Evolutionary conservation across 2,329 filamentous ascomycete genomes (phyloP).

Genomic region (Lachnellula suecica): DNA sequence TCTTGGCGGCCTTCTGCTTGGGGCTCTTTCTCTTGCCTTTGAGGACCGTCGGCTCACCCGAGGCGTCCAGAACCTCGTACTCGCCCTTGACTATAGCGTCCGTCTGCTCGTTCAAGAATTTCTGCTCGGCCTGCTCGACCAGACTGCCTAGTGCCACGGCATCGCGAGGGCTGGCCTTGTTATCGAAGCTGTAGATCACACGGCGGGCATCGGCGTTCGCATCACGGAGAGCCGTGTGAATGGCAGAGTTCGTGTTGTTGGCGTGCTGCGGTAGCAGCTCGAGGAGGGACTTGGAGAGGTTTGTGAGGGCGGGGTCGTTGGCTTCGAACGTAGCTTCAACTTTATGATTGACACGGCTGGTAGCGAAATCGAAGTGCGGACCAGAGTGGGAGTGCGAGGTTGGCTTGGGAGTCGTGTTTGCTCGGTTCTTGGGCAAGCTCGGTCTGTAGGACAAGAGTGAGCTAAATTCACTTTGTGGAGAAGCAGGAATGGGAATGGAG

Average conservation of each 20-base stretch:
- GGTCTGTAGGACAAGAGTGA: not conserved
- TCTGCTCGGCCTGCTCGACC: constrained; percentile 33
- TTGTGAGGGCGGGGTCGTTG: constrained; percentile 15
- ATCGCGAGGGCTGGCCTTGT: constrained; percentile 24
- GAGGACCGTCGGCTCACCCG: constrained; percentile 29
- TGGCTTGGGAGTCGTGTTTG: constrained; percentile 24
- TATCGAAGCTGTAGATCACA: constrained; percentile 33
- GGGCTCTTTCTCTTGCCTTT: constrained; percentile 29
- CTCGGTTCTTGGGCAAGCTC: constrained; percentile 19
- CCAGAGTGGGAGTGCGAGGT: constrained; percentile 3
- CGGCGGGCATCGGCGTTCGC: constrained; percentile 16
- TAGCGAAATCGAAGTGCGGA: not conserved
- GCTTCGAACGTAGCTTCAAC: constrained; percentile 23
- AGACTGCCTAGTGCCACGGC: constrained; percentile 28
- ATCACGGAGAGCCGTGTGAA: constrained; percentile 19
- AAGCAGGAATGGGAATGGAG: too few relatives aligned
- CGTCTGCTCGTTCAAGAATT: constrained; percentile 31
- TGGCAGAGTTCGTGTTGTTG: constrained; percentile 24
- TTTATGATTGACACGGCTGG: constrained; percentile 20
- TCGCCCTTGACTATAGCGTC: constrained; percentile 33
- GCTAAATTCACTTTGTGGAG: not conserved
- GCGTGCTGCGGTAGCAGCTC: constrained; percentile 29
- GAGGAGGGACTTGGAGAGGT: constrained; percentile 30
- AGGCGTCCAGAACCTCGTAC: constrained; percentile 34
- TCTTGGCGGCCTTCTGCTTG: constrained; percentile 25